These are phyloP conservation scores for Pseudohyphozyma bogoriensis DNA, from an alignment of 768 basidiomycete genomes.

Conservation along the genomic window DNA sequence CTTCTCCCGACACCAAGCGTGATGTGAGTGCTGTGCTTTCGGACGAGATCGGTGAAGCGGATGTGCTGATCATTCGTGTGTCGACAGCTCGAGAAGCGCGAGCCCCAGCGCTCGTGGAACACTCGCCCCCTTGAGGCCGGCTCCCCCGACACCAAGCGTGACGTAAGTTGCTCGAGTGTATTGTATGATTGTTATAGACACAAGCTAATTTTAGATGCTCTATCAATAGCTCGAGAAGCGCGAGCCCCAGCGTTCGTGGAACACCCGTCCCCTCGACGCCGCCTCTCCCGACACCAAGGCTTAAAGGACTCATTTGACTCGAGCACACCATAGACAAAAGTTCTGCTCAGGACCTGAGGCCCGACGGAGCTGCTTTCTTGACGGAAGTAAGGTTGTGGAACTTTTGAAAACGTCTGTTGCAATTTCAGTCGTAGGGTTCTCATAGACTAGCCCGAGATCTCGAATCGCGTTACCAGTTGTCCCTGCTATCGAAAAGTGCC, in stretches of 20 bases:
- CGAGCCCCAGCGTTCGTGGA: neutral
- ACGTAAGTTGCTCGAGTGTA: too few relatives aligned
- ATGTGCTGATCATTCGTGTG: neutral
- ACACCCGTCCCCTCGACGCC: neutral
- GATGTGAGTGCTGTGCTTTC: neutral
- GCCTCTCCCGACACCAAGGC: neutral
- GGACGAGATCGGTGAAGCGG: too few relatives aligned
- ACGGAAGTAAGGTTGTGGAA: neutral
- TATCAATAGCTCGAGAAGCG: too few relatives aligned
- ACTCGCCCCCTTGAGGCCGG: neutral
- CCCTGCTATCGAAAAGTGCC: too few relatives aligned
- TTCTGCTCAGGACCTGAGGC: too few relatives aligned
- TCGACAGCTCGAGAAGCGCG: too few relatives aligned
- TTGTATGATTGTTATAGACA: too few relatives aligned
- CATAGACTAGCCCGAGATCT: neutral
- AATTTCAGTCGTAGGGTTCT: neutral
- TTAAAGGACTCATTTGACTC: too few relatives aligned
- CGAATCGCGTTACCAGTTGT: neutral
- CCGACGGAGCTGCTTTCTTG: neutral
- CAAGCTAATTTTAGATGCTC: too few relatives aligned
- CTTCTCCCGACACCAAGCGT: constrained; percentile 1
- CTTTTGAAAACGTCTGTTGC: neutral
- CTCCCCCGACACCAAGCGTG: neutral
- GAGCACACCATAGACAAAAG: too few relatives aligned
- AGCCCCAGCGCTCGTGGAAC: neutral